Evolutionary conservation across 2,329 filamentous ascomycete species (phyloP), one percentile per base, ranked within the genome.

Genomic region (Aspergillus sp.): DNA sequence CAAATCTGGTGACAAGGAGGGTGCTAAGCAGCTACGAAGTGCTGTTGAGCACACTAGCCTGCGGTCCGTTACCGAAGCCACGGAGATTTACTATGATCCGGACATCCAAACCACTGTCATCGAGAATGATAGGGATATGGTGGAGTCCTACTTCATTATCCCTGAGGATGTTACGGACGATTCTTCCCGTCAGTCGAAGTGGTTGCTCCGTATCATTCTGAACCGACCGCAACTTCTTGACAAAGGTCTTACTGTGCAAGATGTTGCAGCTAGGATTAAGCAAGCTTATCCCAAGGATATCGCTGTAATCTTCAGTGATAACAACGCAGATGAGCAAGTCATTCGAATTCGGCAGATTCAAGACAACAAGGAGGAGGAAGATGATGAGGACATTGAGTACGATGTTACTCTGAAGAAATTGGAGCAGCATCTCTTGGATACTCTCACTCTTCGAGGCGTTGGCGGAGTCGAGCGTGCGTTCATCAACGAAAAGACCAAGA

Each of bases 21-120:
- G 87, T 57, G 93, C 92, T 54, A 98, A 96, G 82, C 82, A 84
- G 53, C 83, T 99, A 65, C 92, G 95, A 75, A 96, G 90, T 74
- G 84, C 87, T 66, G 92, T 99, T 29, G 95, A 99, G 77, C 93
- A 97, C 75, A 98, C 96, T 16, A 97, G 91, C 67, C 81, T 99
- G 63, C 90, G 93, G 51, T 95, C 91, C 12, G 91, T 99, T 60
- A 96, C 93, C 0, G 89, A 94, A 49, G 86, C 91, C 51, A 96
- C 93, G 0, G 96, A 99, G 76, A 94, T 99, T 60, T 97, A 96
- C 83, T 98, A 98, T 70, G 95, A 99, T 73, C 95, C 95, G 0
- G 90, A 96, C 60, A 89, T 97, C 60, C 87, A 90, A 68, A 83
- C 85, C 31, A 99, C 96, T 0, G 90, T 88, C 65, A 96, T 99